Percentiles rank a stretch among this genome's conserved stretches.
phyloP scores from a whole-genome alignment of 1,284 basidiomycete species.

The Heterobasidion annosum region DNA sequence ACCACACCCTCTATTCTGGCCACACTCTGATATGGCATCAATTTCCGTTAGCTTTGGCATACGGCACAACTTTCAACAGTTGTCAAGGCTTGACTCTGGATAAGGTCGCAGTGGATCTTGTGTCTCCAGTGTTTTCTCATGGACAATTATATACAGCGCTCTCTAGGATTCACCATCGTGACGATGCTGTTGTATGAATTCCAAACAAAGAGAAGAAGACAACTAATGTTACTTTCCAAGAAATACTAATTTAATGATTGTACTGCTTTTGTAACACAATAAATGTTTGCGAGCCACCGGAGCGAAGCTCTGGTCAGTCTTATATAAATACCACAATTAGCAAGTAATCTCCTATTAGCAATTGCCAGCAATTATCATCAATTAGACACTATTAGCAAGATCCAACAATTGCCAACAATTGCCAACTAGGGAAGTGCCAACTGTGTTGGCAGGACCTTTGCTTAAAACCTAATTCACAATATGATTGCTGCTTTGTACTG shows the following conservation, averaged over 20 bases:
- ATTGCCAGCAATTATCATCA: no score
- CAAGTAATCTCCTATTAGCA: no score
- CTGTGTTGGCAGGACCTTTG: no score
- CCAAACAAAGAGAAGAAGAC: background rate
- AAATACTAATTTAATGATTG: background rate
- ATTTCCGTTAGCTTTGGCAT: conserved; percentile 31
- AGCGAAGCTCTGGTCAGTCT: background rate
- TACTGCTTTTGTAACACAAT: background rate
- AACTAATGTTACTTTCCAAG: background rate
- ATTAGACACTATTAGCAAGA: no score
- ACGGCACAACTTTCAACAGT: conserved; percentile 34
- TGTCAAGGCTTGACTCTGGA: conserved; percentile 34
- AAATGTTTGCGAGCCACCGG: background rate
- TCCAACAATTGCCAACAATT: no score
- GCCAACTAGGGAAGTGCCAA: no score
- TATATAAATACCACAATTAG: no score
- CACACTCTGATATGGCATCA: conserved; percentile 26
- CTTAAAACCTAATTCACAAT: no score
- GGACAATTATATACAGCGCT: conserved; percentile 35
- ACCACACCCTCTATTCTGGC: conserved; percentile 15
- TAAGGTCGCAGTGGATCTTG: conserved; percentile 25
- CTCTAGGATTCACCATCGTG: conserved; percentile 24
- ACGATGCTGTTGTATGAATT: conserved; percentile 5
- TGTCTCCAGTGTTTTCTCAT: conserved; percentile 28
- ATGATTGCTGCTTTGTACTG: no score